phyloP scores from a whole-genome alignment of 441 rosid genomes.

The California macrophylla region DNA sequence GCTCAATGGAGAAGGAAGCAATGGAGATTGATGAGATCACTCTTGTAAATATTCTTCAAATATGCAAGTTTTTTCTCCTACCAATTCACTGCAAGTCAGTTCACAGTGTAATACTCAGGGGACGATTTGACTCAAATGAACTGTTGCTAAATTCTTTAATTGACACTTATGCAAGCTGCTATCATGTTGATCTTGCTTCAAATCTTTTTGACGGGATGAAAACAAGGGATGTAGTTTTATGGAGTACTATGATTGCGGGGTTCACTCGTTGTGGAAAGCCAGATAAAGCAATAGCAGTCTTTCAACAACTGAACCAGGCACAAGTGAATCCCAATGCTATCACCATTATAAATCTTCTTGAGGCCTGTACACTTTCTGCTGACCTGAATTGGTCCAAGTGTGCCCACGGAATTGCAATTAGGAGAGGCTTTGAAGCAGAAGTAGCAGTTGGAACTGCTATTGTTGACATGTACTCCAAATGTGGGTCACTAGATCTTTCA shows the following conservation, averaged over 20 bases:
- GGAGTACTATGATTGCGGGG: constrained; percentile 54
- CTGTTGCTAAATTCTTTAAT: constrained; percentile 37
- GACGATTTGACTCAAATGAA: constrained; percentile 30
- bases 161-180: constrained; percentile 48
- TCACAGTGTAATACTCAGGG: constrained; percentile 22
- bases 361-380: constrained; percentile 42
- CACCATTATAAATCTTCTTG: constrained; percentile 36
- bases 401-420: constrained; percentile 14
- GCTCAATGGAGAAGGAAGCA: constrained; percentile 25
- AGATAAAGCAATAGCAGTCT: constrained; percentile 36
- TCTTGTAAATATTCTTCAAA: constrained; percentile 38
- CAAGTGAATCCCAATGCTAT: constrained; percentile 27
- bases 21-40: constrained; percentile 38
- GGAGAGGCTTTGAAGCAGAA: neutral
- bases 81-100: constrained; percentile 41
- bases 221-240: constrained; percentile 37
- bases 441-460: neutral
- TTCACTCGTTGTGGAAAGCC: constrained; percentile 35
- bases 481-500: neutral
- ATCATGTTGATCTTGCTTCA: constrained; percentile 30
- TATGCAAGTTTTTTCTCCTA: constrained; percentile 38
- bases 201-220: constrained; percentile 25
- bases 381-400: constrained; percentile 38
- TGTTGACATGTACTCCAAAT: neutral
- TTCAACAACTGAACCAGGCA: constrained; percentile 28